Base-by-base conservation (phyloP, 2,329 filamentous ascomycete genomes). In the Aspergillus versicolor region DNA sequence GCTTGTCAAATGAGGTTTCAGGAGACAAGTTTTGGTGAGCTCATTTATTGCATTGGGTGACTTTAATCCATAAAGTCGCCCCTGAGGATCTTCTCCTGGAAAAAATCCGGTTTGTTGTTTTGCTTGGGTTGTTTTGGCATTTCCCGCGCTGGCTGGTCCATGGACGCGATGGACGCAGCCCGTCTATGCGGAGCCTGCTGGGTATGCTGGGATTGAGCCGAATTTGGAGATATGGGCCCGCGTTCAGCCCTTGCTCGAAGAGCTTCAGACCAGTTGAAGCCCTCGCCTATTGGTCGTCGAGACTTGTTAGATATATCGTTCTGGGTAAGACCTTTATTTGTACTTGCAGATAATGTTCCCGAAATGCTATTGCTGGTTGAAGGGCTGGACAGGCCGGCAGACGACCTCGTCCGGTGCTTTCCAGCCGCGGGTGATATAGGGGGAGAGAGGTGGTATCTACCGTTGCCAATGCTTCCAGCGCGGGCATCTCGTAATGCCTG, bases 241-340 rank as follows among this genome's bases (percentile, higher is more conserved):
- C 91, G 92, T 79, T 96, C 91, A 68, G 92, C 92, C 73, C 92
- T 89, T 70, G 88, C 89, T 76, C 92, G 91, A 82, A 97, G 86
- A 80, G 96, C 92, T 81, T 97, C 93, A 72, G 91, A 91, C 89
- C 93, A 96, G 79, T 96, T 96, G 84, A 95, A 96, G 75, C 90
- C 91, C 83, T 94, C 91, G 82, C 91, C 89, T 92, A 85, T 78
- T 62, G 61, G 64, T 67, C 70, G 72, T 66, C 72, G 71, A 70
- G 77, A 79, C 60, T 63, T 51, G 73, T 77, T 75, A 76, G 74
- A 75, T 68, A 61, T 73, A 65, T 73, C 69, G 64, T 72, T 72
- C 65, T 70, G 63, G 61, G 67, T 60, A 64, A 66, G 63, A 60
- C 62, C 64, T 63, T 69, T 68, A 60, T 63, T 61, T 65, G 66